Percentiles rank a stretch among this genome's conserved stretches.
phyloP scores from a whole-genome alignment of 1,284 basidiomycete species.

The Leucoagaricus sp. region DNA sequence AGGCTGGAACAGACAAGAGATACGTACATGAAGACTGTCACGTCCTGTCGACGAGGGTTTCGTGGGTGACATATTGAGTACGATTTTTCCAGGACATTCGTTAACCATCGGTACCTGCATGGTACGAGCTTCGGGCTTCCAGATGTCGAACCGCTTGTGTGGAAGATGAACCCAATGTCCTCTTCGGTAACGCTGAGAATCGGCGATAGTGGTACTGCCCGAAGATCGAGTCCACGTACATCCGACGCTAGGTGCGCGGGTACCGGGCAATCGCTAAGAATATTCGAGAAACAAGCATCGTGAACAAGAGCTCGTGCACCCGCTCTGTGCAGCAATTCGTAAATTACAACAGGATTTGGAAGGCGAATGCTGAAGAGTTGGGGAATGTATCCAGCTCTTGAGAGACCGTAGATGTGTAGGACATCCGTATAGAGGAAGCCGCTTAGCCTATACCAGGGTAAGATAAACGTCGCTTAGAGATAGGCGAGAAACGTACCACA shows the following conservation, averaged over 20 bases:
- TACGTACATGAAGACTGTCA: conserved; percentile 67
- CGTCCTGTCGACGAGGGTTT: conserved; percentile 56
- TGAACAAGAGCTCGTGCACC: conserved; percentile 61
- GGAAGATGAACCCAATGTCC: conserved; percentile 65
- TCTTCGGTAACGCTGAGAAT: conserved; percentile 39
- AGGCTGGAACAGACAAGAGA: conserved; percentile 18
- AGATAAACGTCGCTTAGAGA: conserved; percentile 1
- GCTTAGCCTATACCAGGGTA: conserved; percentile 49
- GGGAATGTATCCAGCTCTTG: conserved; percentile 70
- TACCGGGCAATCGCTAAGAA: conserved; percentile 51
- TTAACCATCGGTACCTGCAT: conserved; percentile 62
- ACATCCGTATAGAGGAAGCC: conserved; percentile 69
- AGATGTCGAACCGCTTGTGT: conserved; percentile 75
- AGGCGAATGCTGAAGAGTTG: conserved; percentile 73
- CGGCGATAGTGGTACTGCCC: conserved; percentile 43
- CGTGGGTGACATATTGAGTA: conserved; percentile 49
- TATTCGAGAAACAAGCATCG: conserved; percentile 43
- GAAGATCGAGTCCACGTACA: conserved; percentile 29
- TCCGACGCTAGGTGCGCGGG: conserved; percentile 46
- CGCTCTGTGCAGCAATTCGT: conserved; percentile 60
- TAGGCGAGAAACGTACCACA: conserved; percentile 52
- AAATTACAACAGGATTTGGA: conserved; percentile 66
- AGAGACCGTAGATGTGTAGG: conserved; percentile 69
- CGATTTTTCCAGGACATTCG: conserved; percentile 57
- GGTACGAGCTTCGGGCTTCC: conserved; percentile 74